Evolutionary conservation across 192 early-diverging fungal genomes (phyloP), one percentile per base, ranked within the genome.

Genomic region (Chytriomyces sp.): DNA sequence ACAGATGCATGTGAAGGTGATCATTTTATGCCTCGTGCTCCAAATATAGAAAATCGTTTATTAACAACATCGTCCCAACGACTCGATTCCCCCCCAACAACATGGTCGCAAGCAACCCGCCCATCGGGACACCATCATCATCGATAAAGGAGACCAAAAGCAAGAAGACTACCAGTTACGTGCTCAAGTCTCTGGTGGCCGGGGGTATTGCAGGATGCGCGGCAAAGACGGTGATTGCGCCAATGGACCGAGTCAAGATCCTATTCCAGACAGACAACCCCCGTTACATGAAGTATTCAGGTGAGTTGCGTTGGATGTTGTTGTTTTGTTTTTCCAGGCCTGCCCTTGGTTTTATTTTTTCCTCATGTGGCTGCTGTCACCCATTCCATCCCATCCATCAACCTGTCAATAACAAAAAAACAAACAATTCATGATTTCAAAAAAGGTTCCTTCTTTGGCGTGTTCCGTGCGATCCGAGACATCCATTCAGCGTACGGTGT

Each of bases 391-490:
- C 62, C 5, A 11, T 26, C 1, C 11, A 64, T 64, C 28, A 18
- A 18, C 62, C 26, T 28, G 5, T 24, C 11, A 64, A n/a, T 20
- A 59, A n/a, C 57, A 59, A 59, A 59, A 23, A 59, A n/a, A 59
- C 57, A 24, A 2, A 20, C n/a, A 26, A 26, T 26, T 26, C n/a
- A 64, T 20, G 63, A 26, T 16, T 23, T 45, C 8, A 20, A n/a
- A 20, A 64, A 77, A 94, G 94, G 94, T 5, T 87, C 89, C 35
- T 93, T 90, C 81, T 81, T 82, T 0, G 97, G 97, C 10, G 89
- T 94, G 20, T 93, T 97, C 75, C 85, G 89, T 46, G 97, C 96
- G 18, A 88, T 86, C 13, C 69, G 87, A 45, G 89, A 93, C 16
- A 97, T 99, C 46, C 86, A 93, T 46, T 77, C 80, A 64, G 79